Base-by-base conservation (phyloP, 2,329 filamentous ascomycete genomes). In the Penicillium sp. region DNA sequence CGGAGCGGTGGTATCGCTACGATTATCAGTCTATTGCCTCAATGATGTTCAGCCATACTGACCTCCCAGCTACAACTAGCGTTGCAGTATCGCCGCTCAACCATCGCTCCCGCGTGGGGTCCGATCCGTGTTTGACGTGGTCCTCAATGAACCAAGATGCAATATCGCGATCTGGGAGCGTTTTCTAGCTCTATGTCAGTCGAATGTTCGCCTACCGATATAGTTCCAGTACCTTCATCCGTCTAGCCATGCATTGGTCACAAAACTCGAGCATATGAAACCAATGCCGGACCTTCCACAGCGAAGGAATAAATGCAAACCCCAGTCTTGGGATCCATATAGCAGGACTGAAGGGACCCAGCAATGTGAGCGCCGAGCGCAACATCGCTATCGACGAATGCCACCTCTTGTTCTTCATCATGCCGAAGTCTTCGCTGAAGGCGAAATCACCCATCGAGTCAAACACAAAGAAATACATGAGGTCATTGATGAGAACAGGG, bases 401-500 rank as follows among this genome's bases (percentile, higher is more conserved):
- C 52, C 50, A 55, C 42, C 15, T 46, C 15, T 50, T 39, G 6
- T 35, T 57, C 6, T 37, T 60, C 50, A 77, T 61, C 72, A 73
- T 72, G 10, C 69, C 60, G 44, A 75, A 77, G 6, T 65, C 62
- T 31, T 68, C 64, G 1, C 70, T 72, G 42, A 77, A 77, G 5
- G 71, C 74, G 37, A 78, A 61, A 46, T 77, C 72, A 2, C 72
- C 75, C 75, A 77, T 76, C 6, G 76, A 66, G 21, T 76, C 75
- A 38, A 75, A 75, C 23, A 57, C 67, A 48, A 70, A 73, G 42
- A 72, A 72, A 50, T 68, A 47, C 55, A 57, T 57, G 7, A 57
- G 27, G 3, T 57, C 55, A 16, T 57, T 57, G 1, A 55, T 25
- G 4, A 55, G 25, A 13, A 57, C 34, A 12, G 52, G 44, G 4